Percentiles rank a stretch among this genome's conserved stretches.
These are phyloP conservation scores for Brachypodium distachyon DNA, from an alignment of 202 grass and related monocot species.

Conservation along the genomic window DNA sequence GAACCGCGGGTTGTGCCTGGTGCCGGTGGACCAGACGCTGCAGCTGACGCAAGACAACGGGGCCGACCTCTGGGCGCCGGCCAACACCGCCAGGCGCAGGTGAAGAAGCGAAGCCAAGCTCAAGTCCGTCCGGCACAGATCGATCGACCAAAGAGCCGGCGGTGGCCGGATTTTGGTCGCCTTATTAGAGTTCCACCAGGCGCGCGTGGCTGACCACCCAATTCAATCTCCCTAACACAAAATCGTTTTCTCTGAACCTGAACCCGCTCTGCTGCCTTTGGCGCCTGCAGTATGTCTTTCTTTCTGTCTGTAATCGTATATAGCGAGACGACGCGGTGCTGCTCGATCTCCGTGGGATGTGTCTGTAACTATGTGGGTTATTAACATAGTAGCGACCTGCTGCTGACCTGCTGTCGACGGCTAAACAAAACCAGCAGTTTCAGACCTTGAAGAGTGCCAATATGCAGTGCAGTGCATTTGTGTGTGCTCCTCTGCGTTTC, in stretches of 20 bases:
- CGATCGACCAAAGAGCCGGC: background rate
- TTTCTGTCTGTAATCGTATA: background rate
- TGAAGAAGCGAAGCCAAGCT: constrained; percentile 1
- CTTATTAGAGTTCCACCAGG: too few relatives aligned
- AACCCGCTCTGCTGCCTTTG: background rate
- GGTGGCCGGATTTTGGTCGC: background rate
- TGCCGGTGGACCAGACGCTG: constrained; percentile 57
- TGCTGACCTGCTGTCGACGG: background rate
- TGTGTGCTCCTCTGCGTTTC: too few relatives aligned
- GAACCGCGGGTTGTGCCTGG: constrained; percentile 85
- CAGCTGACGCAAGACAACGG: constrained; percentile 81
- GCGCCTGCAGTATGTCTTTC: background rate
- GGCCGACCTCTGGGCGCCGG: constrained; percentile 97
- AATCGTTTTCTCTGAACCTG: background rate
- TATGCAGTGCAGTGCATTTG: background rate
- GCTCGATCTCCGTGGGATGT: background rate
- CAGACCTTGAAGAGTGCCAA: background rate
- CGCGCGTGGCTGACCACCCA: background rate
- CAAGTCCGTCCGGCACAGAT: too few relatives aligned
- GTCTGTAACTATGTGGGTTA: background rate
- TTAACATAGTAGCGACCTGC: background rate
- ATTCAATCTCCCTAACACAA: background rate
- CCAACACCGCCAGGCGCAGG: constrained; percentile 42
- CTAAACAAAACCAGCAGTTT: background rate
- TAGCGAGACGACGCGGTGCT: background rate